Conservation (phyloP, 495 filamentous ascomycete genomes). For the Aspergillus kassunensis region DNA sequence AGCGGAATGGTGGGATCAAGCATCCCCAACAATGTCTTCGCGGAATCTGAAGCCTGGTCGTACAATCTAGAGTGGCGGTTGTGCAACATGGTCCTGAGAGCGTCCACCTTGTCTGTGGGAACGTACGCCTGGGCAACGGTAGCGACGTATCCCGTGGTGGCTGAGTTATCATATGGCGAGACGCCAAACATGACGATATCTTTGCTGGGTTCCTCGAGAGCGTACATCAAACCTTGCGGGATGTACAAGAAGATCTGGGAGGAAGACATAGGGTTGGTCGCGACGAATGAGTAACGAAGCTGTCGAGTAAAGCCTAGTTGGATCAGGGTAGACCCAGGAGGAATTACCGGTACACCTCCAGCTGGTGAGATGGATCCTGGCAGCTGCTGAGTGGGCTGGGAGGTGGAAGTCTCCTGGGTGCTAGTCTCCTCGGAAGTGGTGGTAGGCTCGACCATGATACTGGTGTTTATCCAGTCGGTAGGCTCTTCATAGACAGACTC, state of each 20-base stretch:
- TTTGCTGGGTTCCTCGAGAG: conserved; percentile 44
- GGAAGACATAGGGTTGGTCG: conserved; percentile 60
- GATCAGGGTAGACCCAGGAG: conserved; percentile 63
- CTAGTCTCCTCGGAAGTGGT: conserved; percentile 21
- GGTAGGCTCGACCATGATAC: conserved; percentile 22
- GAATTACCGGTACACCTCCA: conserved; percentile 44
- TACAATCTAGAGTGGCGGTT: conserved; percentile 71
- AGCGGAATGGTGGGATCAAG: conserved; percentile 85
- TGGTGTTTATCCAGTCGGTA: conserved; percentile 21
- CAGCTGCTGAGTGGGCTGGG: conserved; percentile 55
- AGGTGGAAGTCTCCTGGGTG: conserved; percentile 28
- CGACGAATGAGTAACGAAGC: conserved; percentile 82
- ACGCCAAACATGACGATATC: conserved; percentile 68
- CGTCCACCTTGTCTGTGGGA: conserved; percentile 58
- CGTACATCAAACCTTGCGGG: conserved; percentile 69
- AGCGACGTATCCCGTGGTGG: conserved; percentile 70
- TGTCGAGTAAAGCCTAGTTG: conserved; percentile 79
- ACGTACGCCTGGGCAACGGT: conserved; percentile 76
- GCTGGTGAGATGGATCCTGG: conserved; percentile 74
- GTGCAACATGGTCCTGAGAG: conserved; percentile 60
- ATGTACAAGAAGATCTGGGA: conserved; percentile 84
- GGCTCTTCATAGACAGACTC: conserved; percentile 12
- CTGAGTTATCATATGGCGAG: conserved; percentile 70
- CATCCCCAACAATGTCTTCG: conserved; percentile 66
- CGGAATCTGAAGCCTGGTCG: conserved; percentile 52